A percentile compares a stretch with the other conserved stretches of the same genome.
Conservation (phyloP, 805 yeast genomes). For the Yueomyces sp. region DNA sequence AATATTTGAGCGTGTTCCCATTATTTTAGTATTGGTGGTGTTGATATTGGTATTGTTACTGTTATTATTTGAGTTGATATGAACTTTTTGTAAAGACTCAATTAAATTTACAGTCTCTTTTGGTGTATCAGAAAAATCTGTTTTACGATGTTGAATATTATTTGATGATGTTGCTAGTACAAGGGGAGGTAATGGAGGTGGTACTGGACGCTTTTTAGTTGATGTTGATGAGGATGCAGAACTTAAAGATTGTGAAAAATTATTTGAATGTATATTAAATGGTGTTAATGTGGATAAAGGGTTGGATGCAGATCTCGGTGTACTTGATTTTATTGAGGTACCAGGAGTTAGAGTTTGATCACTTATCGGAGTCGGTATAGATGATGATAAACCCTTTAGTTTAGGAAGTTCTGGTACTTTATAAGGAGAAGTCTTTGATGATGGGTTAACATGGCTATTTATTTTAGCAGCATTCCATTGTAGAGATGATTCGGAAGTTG, state of each 20-base stretch:
- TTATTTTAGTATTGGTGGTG: not conserved
- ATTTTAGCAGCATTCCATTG: not conserved
- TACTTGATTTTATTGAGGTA: not conserved
- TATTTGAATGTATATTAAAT: conserved; percentile 1
- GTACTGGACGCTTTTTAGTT: conserved; percentile 19
- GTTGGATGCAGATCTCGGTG: conserved; percentile 1
- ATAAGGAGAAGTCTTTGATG: not conserved
- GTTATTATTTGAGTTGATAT: not conserved
- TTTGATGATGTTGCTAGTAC: conserved; percentile 4
- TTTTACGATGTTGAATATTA: not conserved
- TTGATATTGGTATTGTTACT: not conserved
- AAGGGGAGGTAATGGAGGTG: conserved; percentile 17
- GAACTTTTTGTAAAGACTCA: not conserved
- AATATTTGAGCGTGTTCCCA: too few species aligned
- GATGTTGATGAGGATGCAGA: conserved; percentile 14
- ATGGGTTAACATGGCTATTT: not conserved
- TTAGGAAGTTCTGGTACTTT: conserved; percentile 1
- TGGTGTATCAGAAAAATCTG: not conserved
- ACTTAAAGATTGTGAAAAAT: conserved; percentile 1
- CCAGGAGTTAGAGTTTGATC: not conserved
- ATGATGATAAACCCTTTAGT: not conserved
- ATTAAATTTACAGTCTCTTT: not conserved
- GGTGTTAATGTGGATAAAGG: conserved; percentile 2
- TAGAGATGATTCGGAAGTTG: not conserved
- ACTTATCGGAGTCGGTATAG: conserved; percentile 1